Evolutionary conservation across 192 early-diverging fungal species (phyloP).

Genomic region (Gonapodya prolifera): DNA sequence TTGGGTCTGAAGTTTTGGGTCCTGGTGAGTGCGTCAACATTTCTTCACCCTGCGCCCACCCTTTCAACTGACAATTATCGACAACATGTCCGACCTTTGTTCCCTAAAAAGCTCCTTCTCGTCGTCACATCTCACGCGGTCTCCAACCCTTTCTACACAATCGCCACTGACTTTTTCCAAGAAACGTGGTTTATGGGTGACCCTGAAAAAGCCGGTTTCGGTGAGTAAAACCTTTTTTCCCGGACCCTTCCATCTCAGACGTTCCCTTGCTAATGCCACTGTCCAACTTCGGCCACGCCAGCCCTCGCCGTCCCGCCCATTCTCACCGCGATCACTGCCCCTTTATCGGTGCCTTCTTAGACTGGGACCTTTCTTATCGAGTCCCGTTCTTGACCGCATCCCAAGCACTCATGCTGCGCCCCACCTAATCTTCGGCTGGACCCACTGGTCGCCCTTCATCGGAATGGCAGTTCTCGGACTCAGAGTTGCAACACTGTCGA

Average conservation of each 20-base stretch:
- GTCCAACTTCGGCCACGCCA: too few relatives aligned
- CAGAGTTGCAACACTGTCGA: not conserved
- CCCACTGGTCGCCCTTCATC: slow-evolving; percentile 7
- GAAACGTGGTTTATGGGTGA: slow-evolving; percentile 36
- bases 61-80: not conserved
- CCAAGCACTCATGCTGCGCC: slow-evolving; percentile 22
- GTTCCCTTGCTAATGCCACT: too few relatives aligned
- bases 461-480: slow-evolving; percentile 27
- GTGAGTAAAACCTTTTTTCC: too few relatives aligned
- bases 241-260: not conserved
- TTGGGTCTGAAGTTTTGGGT: not conserved
- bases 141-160: slow-evolving; percentile 45
- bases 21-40: not conserved
- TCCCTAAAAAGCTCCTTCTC: not conserved
- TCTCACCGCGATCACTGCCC: slow-evolving; percentile 36
- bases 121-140: not conserved
- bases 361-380: slow-evolving; percentile 27
- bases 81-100: slow-evolving; percentile 33
- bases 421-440: slow-evolving; percentile 28
- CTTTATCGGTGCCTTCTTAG: slow-evolving; percentile 33
- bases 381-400: slow-evolving; percentile 25
- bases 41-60: not conserved
- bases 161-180: slow-evolving; percentile 43
- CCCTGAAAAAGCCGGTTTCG: slow-evolving; percentile 28
- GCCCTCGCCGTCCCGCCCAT: slow-evolving; percentile 44